Conservation (phyloP, 805 yeast species). For the Candida methanosorbosa region DNA sequence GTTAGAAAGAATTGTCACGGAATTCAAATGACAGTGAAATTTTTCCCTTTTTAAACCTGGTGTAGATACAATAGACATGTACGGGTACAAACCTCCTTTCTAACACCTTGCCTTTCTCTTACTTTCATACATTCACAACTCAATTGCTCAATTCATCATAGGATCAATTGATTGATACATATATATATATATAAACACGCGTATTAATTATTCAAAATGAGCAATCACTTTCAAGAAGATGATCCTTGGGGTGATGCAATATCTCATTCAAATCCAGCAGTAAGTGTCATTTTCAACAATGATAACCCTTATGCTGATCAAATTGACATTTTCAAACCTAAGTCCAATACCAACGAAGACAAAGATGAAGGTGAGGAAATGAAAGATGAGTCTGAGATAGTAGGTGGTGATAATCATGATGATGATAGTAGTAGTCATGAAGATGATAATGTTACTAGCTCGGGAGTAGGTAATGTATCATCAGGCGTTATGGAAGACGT, state of each 20-base stretch:
- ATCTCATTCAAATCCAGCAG: slow-evolving; percentile 26
- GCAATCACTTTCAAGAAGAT: no score
- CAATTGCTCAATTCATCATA: no score
- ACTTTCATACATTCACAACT: no score
- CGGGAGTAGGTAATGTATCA: not conserved
- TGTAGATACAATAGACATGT: no score
- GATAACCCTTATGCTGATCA: slow-evolving; percentile 14
- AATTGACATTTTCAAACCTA: slow-evolving; percentile 10
- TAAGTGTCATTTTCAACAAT: slow-evolving; percentile 12
- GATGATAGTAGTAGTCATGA: slow-evolving; percentile 2
- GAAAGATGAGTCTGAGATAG: slow-evolving; percentile 8
- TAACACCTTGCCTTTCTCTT: no score
- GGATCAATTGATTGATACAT: no score
- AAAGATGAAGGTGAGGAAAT: slow-evolving; percentile 11
- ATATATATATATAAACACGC: no score
- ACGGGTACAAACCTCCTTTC: no score
- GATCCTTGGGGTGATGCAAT: slow-evolving; percentile 50
- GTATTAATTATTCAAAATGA: no score
- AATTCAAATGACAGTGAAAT: no score
- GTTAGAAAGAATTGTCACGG: no score
- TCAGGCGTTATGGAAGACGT: slow-evolving; percentile 8
- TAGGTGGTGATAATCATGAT: slow-evolving; percentile 3
- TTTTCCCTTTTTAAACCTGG: no score
- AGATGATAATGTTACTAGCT: slow-evolving; percentile 1
- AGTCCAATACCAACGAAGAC: slow-evolving; percentile 5